A percentile compares a stretch with the other conserved stretches of the same genome.
phyloP scores from a whole-genome alignment of 2,329 filamentous ascomycete species.

The Trichoderma semiorbis region DNA sequence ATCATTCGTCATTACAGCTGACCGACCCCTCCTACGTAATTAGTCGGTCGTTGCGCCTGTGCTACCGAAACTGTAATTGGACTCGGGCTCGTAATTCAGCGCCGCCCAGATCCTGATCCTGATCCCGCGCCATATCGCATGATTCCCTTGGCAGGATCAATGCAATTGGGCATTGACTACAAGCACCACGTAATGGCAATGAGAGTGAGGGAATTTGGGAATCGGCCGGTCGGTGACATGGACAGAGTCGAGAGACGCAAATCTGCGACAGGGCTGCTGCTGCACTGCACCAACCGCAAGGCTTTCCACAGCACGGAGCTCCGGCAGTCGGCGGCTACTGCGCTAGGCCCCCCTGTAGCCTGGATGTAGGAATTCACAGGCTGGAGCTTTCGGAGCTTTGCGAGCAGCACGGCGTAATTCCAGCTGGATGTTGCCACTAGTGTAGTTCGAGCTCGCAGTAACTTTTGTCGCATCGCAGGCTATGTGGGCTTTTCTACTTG shows the following conservation, averaged over 20 bases:
- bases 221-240: neutral
- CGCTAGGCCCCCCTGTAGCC: constrained; percentile 4
- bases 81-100: neutral
- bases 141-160: neutral
- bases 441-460: neutral
- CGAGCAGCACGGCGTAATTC: neutral
- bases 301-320: constrained; percentile 6
- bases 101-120: neutral
- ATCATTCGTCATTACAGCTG: constrained; percentile 6
- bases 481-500: neutral
- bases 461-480: neutral
- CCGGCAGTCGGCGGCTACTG: constrained; percentile 13
- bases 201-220: constrained; percentile 13
- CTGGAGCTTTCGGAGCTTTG: neutral
- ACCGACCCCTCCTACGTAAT: constrained; percentile 16
- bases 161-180: neutral
- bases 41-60: neutral
- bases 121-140: neutral
- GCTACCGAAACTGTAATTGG: neutral
- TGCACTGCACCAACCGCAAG: neutral
- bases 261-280: neutral
- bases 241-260: neutral
- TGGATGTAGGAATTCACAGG: neutral
- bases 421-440: neutral
- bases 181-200: constrained; percentile 16